A percentile compares a stretch with the other conserved stretches of the same genome.
Evolutionary conservation across 805 yeast genomes (phyloP).

Genomic region (Saturnispora hagleri): DNA sequence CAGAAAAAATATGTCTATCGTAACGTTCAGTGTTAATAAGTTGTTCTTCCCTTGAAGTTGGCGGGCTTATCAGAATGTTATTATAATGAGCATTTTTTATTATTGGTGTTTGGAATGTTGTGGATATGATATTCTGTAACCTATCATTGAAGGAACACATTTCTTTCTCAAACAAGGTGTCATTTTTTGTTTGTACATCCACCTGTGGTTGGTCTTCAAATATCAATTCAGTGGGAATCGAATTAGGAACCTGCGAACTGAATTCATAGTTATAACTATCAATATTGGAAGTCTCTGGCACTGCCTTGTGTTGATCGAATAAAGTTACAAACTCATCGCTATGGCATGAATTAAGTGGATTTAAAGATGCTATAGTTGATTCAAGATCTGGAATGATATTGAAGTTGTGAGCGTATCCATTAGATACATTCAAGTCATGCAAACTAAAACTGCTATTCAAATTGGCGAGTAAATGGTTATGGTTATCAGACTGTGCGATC

Average conservation of each 20-base stretch:
- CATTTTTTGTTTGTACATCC: neutral
- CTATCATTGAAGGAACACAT: neutral
- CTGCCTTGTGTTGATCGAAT: neutral
- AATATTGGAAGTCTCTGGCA: neutral
- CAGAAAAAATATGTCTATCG: neutral
- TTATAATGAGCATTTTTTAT: neutral
- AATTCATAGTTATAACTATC: neutral
- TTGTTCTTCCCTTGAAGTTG: neutral
- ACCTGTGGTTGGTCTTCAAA: neutral
- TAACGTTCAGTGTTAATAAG: neutral
- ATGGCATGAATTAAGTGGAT: neutral
- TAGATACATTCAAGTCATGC: neutral
- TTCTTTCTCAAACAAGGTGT: neutral
- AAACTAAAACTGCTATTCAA: neutral
- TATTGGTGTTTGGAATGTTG: neutral
- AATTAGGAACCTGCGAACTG: neutral
- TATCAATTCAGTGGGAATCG: neutral
- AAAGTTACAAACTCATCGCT: neutral
- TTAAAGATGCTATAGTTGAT: neutral
- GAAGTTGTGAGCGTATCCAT: neutral
- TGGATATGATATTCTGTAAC: neutral
- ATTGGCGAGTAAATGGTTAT: neutral
- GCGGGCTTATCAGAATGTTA: neutral
- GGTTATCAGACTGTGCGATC: neutral
- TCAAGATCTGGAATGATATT: neutral